Conservation (phyloP, 73 alveolate genomes). For the Tetrahymena elliotti region DNA sequence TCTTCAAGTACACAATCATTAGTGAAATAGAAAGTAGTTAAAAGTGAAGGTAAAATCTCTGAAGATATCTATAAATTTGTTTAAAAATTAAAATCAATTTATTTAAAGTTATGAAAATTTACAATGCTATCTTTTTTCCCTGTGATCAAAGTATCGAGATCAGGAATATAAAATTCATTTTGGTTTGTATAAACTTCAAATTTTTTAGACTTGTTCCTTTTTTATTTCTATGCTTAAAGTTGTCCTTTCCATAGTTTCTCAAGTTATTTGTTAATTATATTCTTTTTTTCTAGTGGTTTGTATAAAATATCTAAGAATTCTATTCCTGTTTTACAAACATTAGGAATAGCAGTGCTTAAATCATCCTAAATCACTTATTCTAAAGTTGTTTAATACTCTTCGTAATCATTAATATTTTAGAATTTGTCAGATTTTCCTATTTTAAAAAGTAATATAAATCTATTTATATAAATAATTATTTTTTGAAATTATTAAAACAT, state of each 20-base stretch:
- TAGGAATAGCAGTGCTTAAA: neutral
- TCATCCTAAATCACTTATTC: neutral
- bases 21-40: constrained; percentile 4
- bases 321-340: neutral
- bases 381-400: neutral
- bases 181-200: neutral
- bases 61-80: neutral
- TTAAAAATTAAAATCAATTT: neutral
- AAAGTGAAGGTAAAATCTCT: constrained; percentile 24
- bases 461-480: too few relatives aligned
- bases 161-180: constrained; percentile 19
- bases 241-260: neutral
- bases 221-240: neutral
- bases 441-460: neutral
- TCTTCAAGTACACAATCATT: constrained; percentile 15
- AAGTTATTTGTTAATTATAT: neutral
- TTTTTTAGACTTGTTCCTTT: neutral
- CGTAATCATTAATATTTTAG: neutral
- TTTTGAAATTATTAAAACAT: neutral
- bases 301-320: neutral
- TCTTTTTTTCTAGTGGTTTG: neutral
- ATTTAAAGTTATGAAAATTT: neutral
- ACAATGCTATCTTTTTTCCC: constrained; percentile 24
- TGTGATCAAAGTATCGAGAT: constrained; percentile 30
- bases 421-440: neutral